Evolutionary conservation across 208 protist species (phyloP).

Genomic region (Leishmania mexicana): DNA sequence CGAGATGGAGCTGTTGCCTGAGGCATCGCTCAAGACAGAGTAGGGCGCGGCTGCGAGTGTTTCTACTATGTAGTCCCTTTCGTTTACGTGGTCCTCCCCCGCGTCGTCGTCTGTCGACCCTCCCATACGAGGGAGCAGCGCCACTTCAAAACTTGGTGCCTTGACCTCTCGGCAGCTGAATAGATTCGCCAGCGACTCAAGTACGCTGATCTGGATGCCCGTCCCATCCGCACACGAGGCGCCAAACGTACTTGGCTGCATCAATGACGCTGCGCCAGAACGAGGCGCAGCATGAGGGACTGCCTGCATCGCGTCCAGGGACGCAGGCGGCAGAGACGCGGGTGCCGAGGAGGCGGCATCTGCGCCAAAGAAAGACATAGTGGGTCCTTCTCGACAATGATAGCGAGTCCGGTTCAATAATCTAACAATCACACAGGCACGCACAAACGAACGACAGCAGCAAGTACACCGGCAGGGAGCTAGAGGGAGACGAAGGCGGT

Average conservation of each 20-base stretch:
- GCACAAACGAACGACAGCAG: no score
- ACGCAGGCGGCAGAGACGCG: not conserved
- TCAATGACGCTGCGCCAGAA: not conserved
- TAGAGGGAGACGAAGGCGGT: not conserved
- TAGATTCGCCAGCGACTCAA: constrained; percentile 5
- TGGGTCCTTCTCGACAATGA: not conserved
- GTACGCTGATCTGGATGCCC: not conserved
- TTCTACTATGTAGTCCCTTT: constrained; percentile 12
- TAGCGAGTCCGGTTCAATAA: no score
- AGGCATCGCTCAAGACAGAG: constrained; percentile 2
- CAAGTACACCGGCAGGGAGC: not conserved
- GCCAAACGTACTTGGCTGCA: not conserved
- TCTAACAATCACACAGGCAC: not conserved
- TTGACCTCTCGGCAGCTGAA: constrained; percentile 6
- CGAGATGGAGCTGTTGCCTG: not conserved
- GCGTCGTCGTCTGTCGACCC: not conserved
- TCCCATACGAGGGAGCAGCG: not conserved
- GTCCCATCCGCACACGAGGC: not conserved
- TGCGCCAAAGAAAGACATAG: not conserved
- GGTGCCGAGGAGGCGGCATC: not conserved
- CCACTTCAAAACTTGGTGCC: not conserved
- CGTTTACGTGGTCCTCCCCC: not conserved
- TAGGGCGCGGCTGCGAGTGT: constrained; percentile 12
- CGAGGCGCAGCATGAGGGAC: not conserved
- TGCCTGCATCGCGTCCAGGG: not conserved